Base-by-base conservation (phyloP, 1,139 yeast species). In the Trichomonascaceae sp. region DNA sequence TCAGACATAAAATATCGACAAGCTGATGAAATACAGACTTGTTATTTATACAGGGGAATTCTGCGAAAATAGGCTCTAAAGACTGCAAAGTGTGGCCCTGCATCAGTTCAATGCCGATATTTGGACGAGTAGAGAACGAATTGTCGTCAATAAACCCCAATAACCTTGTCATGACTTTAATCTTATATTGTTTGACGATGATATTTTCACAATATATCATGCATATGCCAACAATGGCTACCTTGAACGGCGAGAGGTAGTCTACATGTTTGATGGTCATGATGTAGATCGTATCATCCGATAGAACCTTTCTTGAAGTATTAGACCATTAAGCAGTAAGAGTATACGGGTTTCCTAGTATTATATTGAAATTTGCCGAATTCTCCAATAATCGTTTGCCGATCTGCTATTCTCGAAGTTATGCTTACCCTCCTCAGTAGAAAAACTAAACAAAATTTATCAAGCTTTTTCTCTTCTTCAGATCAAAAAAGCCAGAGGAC, bases 401-500 rank as follows among this genome's bases (percentile, higher is more conserved):
- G 27, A 4, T 22, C 27, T 17, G 15, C 3, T 39, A 45, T 6
- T 12, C 38, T n/a, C 18, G 47, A 45, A 9, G 27, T 10, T 45
- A 27, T 45, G 48, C 32, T 22, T 27, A 18, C 48, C 32, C 38
- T 22, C 22, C 41, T 15, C 15, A 10, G 38, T 32, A 4, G 8
- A 10, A 20, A 20, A 48, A 17, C n/a, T 15, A 18, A 38, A 30
- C 18, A 39, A 41, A 38, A 41, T 18, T 30, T 36, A 18, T 45
- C 36, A 19, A 22, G 30, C n/a, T 48, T 52, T 54, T 69, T 58
- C 74, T 66, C 55, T 68, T 72, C 58, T 69, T 67, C 54, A 71
- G 73, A 65, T 74, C 71, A 60, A 70, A 69, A 27, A 59, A 63
- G 57, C 46, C 60, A 58, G 61, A 67, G 58, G 61, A 67, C 61